phyloP scores from a whole-genome alignment of 2,329 filamentous ascomycete species.

The Hymenoscyphus infarciens region DNA sequence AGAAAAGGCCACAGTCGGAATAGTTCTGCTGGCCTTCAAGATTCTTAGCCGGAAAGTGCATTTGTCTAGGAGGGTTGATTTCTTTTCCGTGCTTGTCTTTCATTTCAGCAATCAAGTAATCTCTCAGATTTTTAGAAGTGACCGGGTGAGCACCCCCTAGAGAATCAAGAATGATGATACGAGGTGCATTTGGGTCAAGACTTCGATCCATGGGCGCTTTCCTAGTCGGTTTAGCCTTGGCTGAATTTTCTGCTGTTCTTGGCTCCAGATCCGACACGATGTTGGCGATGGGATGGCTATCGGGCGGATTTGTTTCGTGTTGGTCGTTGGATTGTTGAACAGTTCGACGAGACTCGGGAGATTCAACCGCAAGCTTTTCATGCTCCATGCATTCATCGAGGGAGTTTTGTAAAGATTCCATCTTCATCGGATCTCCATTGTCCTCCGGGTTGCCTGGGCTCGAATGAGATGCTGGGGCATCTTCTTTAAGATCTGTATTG shows the following conservation, averaged over 20 bases:
- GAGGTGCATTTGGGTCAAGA: conserved; percentile 52
- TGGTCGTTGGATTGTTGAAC: conserved; percentile 12
- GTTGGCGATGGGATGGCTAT: conserved; percentile 7
- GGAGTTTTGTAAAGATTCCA: background rate
- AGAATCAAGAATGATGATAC: conserved; percentile 86
- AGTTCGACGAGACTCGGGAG: conserved; percentile 6
- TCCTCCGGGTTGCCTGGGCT: conserved; percentile 5
- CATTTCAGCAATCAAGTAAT: conserved; percentile 75
- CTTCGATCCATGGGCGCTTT: conserved; percentile 37
- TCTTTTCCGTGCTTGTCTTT: conserved; percentile 50
- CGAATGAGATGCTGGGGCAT: background rate
- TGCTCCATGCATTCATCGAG: background rate
- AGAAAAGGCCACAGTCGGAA: conserved; percentile 84
- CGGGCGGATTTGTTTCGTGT: background rate
- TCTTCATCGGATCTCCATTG: conserved; percentile 6
- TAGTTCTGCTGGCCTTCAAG: conserved; percentile 81
- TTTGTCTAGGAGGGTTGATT: conserved; percentile 30
- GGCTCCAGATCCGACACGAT: conserved; percentile 15
- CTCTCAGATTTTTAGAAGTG: conserved; percentile 65
- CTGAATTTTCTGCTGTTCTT: conserved; percentile 35
- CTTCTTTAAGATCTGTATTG: conserved; percentile 1
- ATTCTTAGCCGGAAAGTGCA: conserved; percentile 65
- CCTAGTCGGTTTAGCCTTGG: conserved; percentile 23
- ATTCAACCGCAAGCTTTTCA: background rate
- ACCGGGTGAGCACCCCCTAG: conserved; percentile 61